Evolutionary conservation across 225 moss, liverwort and hornwort species (phyloP).

Genomic region (Antitrichia curtipendula): DNA sequence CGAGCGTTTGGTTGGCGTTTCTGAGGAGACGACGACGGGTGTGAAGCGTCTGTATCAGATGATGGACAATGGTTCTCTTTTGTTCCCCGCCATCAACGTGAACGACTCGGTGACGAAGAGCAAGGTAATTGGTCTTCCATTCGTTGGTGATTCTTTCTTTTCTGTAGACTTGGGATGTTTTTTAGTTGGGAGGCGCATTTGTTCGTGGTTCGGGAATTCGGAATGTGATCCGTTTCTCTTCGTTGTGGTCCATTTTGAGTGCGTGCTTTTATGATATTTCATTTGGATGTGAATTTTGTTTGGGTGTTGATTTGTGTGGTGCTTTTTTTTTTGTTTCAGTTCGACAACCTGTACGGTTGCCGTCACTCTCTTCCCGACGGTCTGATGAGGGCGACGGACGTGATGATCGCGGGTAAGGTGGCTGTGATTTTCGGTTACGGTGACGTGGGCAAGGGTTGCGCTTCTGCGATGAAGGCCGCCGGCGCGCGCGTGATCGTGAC

Average conservation of each 20-base stretch:
- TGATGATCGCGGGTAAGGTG: conserved; percentile 88
- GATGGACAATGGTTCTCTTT: conserved; percentile 51
- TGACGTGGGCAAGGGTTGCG: conserved; percentile 88
- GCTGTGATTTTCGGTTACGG: conserved; percentile 79
- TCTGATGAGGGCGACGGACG: conserved; percentile 91
- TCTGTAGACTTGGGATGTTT: no score
- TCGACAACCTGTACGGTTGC: conserved; percentile 93
- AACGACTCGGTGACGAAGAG: conserved; percentile 98
- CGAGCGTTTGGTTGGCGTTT: conserved; percentile 82
- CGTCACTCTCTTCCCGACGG: conserved; percentile 90
- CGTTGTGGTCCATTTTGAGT: no score
- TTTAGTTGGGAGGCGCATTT: neutral
- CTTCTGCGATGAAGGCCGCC: conserved; percentile 81
- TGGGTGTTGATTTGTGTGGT: neutral
- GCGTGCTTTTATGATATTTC: rapidly evolving
- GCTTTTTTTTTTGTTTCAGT: neutral
- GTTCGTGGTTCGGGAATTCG: rapidly evolving
- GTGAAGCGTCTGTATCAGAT: conserved; percentile 94
- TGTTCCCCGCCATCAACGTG: conserved; percentile 92
- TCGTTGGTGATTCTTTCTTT: rapidly evolving
- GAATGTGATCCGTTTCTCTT: neutral
- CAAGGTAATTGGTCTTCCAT: conserved; percentile 4
- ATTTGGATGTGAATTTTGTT: neutral
- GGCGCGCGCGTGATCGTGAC: conserved; percentile 75
- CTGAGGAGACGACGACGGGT: conserved; percentile 93